Evolutionary conservation across 768 basidiomycete species (phyloP), one percentile per base, ranked within the genome.

Genomic region (Obba rivulosa): DNA sequence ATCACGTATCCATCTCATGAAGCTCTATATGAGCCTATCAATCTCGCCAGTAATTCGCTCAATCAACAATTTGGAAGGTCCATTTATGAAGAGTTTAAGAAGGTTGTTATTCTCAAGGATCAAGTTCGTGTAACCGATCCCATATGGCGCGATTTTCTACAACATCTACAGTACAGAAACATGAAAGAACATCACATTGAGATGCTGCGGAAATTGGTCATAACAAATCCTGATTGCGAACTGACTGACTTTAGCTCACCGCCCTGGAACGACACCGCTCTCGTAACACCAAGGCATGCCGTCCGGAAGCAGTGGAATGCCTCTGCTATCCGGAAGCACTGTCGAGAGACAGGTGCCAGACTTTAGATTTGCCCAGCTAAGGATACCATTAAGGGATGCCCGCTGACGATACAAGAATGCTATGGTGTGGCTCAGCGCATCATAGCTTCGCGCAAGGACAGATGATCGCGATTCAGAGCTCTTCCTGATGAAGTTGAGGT

Each of bases 291-390:
- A 1, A 39, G 71, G 4, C 69, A 76, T 46, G 48, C 55, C 0
- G 69, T 71, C 0, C 51, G 72, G 2, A 45, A 45, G 5, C 45
- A 48, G 5, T 74, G 75, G 74, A 76, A 77, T 45, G 34, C 59
- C 8, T 51, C 46, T 1, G 49, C 60, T 0, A 11, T 62, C 0
- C 45, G 34, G 14, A 60, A 66, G 43, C 59, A 63, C 43, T 63
- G 59, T 36, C 3, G 4, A 2, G 22, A 8, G 1, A 59, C 49
- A 0, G 57, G 58, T 0, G 20, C 56, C 1, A 47, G 36, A 3
- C n/a, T 68, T 2, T 73, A 66, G 41, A 48, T 63, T 0, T 62
- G 62, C 4, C 23, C 23, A 0, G 67, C 70, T 4, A 57, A 64
- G 2, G 72, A 76, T 52, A 53, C 35, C 0, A 45, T 63, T 0